phyloP scores from a whole-genome alignment of 805 yeast genomes.

The Ogataea nitratoaversa region DNA sequence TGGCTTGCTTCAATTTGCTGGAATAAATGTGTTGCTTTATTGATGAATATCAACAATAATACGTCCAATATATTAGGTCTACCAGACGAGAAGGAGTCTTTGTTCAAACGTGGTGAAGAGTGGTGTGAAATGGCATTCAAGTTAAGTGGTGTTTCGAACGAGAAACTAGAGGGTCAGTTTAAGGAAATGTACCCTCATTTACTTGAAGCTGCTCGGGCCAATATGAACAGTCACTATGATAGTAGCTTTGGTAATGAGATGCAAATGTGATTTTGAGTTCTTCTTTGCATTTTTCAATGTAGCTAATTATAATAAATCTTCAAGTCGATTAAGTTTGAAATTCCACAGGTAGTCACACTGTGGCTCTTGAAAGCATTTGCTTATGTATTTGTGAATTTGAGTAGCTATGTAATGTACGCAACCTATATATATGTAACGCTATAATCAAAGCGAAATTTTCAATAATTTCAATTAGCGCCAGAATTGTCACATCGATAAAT shows the following conservation, averaged over 20 bases:
- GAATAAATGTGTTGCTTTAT: constrained; percentile 34
- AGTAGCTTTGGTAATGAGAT: not conserved
- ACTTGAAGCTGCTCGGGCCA: not conserved
- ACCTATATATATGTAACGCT: too few species aligned
- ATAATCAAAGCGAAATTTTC: too few species aligned
- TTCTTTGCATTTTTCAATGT: too few species aligned
- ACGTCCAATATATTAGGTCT: not conserved
- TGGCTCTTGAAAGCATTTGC: too few species aligned
- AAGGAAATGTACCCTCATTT: constrained; percentile 5
- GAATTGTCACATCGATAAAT: too few species aligned
- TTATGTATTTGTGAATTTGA: too few species aligned
- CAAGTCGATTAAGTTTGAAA: too few species aligned
- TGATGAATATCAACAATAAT: constrained; percentile 8
- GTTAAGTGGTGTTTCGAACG: constrained; percentile 4
- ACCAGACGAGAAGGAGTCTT: not conserved
- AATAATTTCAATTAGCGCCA: too few species aligned
- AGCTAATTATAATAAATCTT: too few species aligned
- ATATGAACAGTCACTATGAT: not conserved
- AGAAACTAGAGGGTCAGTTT: constrained; percentile 3
- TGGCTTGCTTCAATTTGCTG: constrained; percentile 34
- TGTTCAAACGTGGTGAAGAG: constrained; percentile 1
- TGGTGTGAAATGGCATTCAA: constrained; percentile 11
- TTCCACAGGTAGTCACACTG: too few species aligned
- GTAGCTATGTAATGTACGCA: too few species aligned
- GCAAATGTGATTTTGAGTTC: not conserved